A percentile compares a stretch with the other conserved stretches of the same genome.
Evolutionary conservation across 345 rosid species (phyloP).

Genomic region (Populus simonii): DNA sequence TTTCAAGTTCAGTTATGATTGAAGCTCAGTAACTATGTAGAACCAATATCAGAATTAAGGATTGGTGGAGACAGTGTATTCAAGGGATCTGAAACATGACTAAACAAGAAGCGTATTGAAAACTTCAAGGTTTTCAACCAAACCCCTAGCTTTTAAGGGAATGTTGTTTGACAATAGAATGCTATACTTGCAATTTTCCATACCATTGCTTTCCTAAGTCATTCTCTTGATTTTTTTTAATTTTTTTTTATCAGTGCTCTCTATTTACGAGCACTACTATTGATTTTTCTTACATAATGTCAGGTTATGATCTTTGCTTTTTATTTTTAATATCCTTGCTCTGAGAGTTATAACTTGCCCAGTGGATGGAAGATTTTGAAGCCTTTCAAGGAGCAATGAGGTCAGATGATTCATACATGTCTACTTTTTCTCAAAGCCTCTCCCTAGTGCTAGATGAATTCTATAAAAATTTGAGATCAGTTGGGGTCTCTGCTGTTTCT

Average conservation of each 20-base stretch:
- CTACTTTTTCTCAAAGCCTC: conserved; percentile 71
- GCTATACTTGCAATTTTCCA: neutral
- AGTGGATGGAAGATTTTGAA: conserved; percentile 90
- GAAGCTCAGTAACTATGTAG: neutral
- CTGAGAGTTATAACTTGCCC: conserved; percentile 11
- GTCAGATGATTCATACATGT: conserved; percentile 55
- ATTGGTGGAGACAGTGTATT: neutral
- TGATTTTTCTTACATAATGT: neutral
- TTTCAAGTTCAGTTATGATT: neutral
- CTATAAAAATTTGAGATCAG: conserved; percentile 61
- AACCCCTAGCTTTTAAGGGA: neutral
- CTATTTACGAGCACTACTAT: neutral
- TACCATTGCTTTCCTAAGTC: neutral
- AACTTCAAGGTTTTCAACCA: neutral
- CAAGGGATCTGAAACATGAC: neutral
- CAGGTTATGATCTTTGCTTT: neutral
- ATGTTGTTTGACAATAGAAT: neutral
- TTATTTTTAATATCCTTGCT: neutral
- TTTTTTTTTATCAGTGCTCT: neutral
- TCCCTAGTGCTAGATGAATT: conserved; percentile 64
- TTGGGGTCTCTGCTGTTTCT: conserved; percentile 79
- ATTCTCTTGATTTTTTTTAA: neutral
- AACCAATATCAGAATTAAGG: neutral
- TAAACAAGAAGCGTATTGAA: neutral
- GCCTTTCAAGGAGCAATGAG: conserved; percentile 64